Evolutionary conservation across 2,329 filamentous ascomycete species (phyloP).

Genomic region (Cyanodermella asteris): DNA sequence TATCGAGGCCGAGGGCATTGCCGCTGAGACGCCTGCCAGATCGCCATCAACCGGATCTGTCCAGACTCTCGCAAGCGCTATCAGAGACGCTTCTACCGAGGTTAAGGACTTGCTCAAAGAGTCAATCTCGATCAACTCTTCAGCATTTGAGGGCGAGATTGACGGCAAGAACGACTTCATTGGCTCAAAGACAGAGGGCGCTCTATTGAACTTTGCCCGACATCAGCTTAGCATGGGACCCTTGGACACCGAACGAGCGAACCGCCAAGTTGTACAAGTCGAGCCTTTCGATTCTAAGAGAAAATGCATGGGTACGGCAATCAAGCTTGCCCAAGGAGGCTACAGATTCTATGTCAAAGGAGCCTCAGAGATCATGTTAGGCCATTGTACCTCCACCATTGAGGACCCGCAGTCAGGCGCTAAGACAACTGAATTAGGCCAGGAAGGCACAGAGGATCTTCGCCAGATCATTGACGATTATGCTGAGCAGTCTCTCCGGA

Average conservation of each 20-base stretch:
- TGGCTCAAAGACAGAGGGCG: constrained; percentile 59
- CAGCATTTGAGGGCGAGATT: constrained; percentile 44
- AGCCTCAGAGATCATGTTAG: constrained; percentile 28
- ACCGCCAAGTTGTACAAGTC: constrained; percentile 32
- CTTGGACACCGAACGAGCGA: constrained; percentile 38
- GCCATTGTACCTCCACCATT: constrained; percentile 29
- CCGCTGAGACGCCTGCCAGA: too few relatives aligned
- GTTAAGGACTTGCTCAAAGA: constrained; percentile 36
- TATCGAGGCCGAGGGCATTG: too few relatives aligned
- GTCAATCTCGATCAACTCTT: constrained; percentile 46
- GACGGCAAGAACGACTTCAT: constrained; percentile 39
- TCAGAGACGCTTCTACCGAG: constrained; percentile 28
- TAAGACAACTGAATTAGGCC: constrained; percentile 28
- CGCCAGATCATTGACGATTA: constrained; percentile 53
- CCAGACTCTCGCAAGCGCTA: too few relatives aligned
- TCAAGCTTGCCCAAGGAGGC: constrained; percentile 30
- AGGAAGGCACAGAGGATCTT: constrained; percentile 35
- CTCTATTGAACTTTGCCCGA: constrained; percentile 46
- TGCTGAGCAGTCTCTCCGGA: constrained; percentile 58
- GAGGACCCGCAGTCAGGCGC: constrained; percentile 38
- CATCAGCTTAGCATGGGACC: constrained; percentile 43
- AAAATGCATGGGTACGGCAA: constrained; percentile 48
- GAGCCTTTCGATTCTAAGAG: constrained; percentile 40
- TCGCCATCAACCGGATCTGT: too few relatives aligned
- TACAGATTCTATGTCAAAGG: constrained; percentile 36